Evolutionary conservation across 2,329 filamentous ascomycete species (phyloP), one percentile per base, ranked within the genome.

Genomic region (Aureobasidium sp.): DNA sequence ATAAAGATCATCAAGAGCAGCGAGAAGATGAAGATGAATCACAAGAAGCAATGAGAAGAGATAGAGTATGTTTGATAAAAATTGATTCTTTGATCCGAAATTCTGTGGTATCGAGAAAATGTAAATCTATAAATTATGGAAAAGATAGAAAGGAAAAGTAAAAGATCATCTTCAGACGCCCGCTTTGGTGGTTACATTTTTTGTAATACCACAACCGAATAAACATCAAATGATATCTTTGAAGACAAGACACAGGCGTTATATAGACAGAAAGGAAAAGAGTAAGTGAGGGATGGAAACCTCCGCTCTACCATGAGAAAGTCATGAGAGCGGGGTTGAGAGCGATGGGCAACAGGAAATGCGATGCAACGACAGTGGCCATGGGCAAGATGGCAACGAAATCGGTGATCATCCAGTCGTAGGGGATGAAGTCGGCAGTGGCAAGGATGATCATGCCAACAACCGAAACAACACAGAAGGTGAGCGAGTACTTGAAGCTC

Each of bases 271-370:
- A 59, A 59, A 27, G 32, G 39, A 47, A 41, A 27, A 3, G 41
- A 49, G 1, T 10, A 16, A 29, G 25, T 9, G 30, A 10, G 14
- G 47, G 48, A 29, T 21, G 21, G 21, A 21, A 21, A 21, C 21
- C 21, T 21, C 27, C 36, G 8, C 42, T 61, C 57, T 82, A 90
- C 84, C 86, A 91, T 10, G 86, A 88, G 73, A 91, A 90, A 0
- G 85, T 88, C 87, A 90, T 90, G 67, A 91, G 77, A 25, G 87
- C 87, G n/a, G 88, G 88, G 73, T 91, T 91, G 53, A 92, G 76
- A 4, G 84, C 88, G 62, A 91, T 79, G 1, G 89, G 89, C 64
- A 91, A 73, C 53, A 91, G 75, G 62, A 91, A 79, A 73, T 91
- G 88, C 61, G 83, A 87, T 1, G 77, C 80, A 0, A 85, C 78